Evolutionary conservation across 208 protist species (phyloP), one percentile per base, ranked within the genome.

Genomic region (Acanthamoeba divionensis): DNA sequence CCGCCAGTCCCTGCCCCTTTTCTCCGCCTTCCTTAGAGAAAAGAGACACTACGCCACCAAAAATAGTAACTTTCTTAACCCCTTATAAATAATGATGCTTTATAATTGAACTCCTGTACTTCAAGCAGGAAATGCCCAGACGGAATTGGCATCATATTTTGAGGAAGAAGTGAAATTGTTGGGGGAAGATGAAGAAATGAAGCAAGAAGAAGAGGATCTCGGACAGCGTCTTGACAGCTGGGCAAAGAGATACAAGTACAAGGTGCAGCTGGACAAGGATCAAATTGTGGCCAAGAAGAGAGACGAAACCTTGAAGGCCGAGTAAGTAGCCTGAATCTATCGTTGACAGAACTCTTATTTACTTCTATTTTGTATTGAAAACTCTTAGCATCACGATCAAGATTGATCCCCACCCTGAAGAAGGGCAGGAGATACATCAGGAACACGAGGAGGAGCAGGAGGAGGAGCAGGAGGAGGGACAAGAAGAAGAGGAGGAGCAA

Each of bases 231-330:
- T 79, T 6, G 15, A 54, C 21, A 47, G 55, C 21, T 79, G 67
- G 67, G 67, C 67, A n/a, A 79, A 79, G 67, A 41, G 67, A 21
- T 79, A 57, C 67, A 41, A 79, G 24, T 79, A 57, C 67, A 45
- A 47, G 45, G 67, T 79, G 12, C 12, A 54, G 45, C 48, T 79
- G 67, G 67, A 47, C 3, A 33, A 0, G 5, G 21, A 21, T 2
- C 45, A 79, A 47, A 79, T 79, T 26, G 67, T 79, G 1, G 67
- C 67, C 41, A 79, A 41, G 26, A 79, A 79, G 67, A 79, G 55
- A 47, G 67, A 79, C 15, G 67, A 41, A 21, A 47, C 67, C 67
- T 47, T 79, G 24, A 79, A 79, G 10, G 67, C 67, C 36, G 67
- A 79, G 67, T 79, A 52, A 41, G 3, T 15, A 9, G 24, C 1